Conservation (phyloP, 305 asterid species). For the Fraxinus baroniana region DNA sequence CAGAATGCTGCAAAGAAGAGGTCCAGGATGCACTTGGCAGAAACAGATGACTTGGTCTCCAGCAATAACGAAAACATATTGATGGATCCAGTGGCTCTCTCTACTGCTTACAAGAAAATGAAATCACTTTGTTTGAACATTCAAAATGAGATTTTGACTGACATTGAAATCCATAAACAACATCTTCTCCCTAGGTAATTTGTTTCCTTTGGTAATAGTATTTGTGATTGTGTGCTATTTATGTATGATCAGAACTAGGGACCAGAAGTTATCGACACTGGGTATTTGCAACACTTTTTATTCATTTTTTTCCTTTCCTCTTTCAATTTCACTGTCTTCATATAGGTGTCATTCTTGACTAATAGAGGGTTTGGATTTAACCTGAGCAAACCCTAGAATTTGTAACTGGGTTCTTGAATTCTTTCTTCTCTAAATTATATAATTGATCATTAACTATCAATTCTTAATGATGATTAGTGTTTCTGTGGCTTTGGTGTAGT, state of each 20-base stretch:
- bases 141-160: slow-evolving; percentile 70
- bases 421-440: not conserved
- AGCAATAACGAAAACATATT: slow-evolving; percentile 52
- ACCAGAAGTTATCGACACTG: not conserved
- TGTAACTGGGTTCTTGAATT: not conserved
- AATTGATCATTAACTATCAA: not conserved
- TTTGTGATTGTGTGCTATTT: not conserved
- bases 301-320: not conserved
- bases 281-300: not conserved
- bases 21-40: slow-evolving; percentile 74
- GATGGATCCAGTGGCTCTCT: slow-evolving; percentile 74
- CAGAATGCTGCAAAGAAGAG: slow-evolving; percentile 92
- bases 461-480: slow-evolving; percentile 18
- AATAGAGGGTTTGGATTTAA: not conserved
- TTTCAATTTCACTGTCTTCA: not conserved
- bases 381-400: not conserved
- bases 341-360: not conserved
- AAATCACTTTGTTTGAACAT: slow-evolving; percentile 61
- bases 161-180: slow-evolving; percentile 73
- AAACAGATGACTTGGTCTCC: slow-evolving; percentile 76
- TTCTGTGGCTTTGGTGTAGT: slow-evolving; percentile 43
- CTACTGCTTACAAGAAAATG: slow-evolving; percentile 82
- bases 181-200: slow-evolving; percentile 83
- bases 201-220: not conserved
- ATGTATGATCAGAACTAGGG: not conserved